Conservation (phyloP, 805 yeast genomes). For the Vanderwaltozyma verrucispora region DNA sequence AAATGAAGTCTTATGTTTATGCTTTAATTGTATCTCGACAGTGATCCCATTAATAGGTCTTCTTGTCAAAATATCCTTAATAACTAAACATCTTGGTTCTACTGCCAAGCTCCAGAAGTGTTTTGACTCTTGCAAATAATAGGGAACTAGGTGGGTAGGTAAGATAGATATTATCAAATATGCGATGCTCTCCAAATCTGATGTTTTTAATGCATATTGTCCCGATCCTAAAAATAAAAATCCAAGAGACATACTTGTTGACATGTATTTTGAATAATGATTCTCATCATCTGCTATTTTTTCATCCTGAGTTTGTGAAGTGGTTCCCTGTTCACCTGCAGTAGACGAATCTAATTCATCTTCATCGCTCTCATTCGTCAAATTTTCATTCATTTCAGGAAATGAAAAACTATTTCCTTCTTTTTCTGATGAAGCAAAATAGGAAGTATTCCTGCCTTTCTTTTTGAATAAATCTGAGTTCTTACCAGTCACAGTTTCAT, state of each 20-base stretch:
- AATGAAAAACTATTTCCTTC: not conserved
- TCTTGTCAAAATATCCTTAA: constrained; percentile 56
- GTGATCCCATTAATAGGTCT: constrained; percentile 39
- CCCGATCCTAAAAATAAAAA: constrained; percentile 88
- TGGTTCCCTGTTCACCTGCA: no score
- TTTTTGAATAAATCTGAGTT: constrained; percentile 18
- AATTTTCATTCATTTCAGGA: constrained; percentile 4
- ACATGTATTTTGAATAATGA: constrained; percentile 65
- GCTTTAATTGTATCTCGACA: constrained; percentile 29
- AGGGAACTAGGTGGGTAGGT: constrained; percentile 35
- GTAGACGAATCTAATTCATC: not conserved
- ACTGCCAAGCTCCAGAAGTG: constrained; percentile 87
- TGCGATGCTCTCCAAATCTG: constrained; percentile 34
- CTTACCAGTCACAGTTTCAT: constrained; percentile 41
- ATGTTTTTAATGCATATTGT: constrained; percentile 64
- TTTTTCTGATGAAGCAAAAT: not conserved
- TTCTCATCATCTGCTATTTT: constrained; percentile 18
- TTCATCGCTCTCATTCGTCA: not conserved
- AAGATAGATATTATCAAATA: constrained; percentile 60
- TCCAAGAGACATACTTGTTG: constrained; percentile 75
- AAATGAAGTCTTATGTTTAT: constrained; percentile 30
- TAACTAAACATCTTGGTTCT: constrained; percentile 69
- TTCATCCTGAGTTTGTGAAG: constrained; percentile 9
- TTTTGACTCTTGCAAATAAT: constrained; percentile 73
- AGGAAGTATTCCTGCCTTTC: not conserved